phyloP scores from a whole-genome alignment of 805 yeast species.

The Myxozyma vanderwaltii region DNA sequence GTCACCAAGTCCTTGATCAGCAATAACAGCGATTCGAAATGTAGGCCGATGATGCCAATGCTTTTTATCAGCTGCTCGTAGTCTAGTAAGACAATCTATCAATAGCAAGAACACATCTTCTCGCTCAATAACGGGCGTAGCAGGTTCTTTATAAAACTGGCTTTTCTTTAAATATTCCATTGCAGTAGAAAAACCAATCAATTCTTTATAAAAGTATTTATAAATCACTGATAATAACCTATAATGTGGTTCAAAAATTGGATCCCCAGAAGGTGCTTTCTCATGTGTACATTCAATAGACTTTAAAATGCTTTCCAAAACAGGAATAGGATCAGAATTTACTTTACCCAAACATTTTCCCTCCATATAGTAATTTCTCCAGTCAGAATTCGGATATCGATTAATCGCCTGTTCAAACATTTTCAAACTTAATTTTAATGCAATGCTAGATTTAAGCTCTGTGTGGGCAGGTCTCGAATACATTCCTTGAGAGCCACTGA shows the following conservation, averaged over 20 bases:
- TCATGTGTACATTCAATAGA: conserved; percentile 34
- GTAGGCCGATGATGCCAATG: conserved; percentile 91
- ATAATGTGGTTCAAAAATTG: conserved; percentile 78
- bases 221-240: conserved; percentile 57
- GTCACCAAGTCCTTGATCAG: conserved; percentile 57
- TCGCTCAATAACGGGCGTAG: background rate
- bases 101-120: conserved; percentile 6
- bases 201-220: conserved; percentile 53
- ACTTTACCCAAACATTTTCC: conserved; percentile 63
- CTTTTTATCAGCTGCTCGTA: conserved; percentile 60
- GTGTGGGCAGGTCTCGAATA: conserved; percentile 28
- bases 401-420: conserved; percentile 53
- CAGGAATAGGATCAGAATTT: conserved; percentile 40
- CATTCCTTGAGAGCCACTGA: conserved; percentile 39
- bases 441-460: conserved; percentile 9
- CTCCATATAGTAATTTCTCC: conserved; percentile 62
- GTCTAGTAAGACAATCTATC: conserved; percentile 10
- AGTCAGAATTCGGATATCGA: conserved; percentile 50
- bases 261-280: conserved; percentile 46
- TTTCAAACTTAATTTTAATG: conserved; percentile 47
- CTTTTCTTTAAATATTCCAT: conserved; percentile 47
- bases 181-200: conserved; percentile 47
- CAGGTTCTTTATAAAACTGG: conserved; percentile 35
- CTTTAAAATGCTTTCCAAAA: conserved; percentile 49
- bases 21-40: conserved; percentile 67